Base-by-base conservation (phyloP, 2,329 filamentous ascomycete species). In the Sporothrix globosa region DNA sequence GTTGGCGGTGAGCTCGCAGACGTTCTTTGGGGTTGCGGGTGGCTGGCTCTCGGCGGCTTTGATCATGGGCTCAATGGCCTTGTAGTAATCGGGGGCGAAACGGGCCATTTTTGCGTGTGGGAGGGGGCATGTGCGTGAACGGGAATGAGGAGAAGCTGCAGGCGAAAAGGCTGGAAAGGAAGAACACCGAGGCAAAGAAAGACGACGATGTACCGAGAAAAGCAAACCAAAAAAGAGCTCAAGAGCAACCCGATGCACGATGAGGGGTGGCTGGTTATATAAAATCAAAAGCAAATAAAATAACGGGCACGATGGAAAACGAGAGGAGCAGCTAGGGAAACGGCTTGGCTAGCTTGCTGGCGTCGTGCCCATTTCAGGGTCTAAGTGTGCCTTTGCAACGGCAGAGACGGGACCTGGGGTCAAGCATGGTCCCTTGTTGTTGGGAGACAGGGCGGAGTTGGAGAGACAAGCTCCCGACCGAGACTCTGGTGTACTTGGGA, bases 31-130 rank as follows among this genome's bases (percentile, higher is more conserved):
- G 14, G 69, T 30, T 13, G 61, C 30, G 14, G 54, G 66, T 9
- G 66, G 66, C 56, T 63, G 44, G 39, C n/a, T n/a, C 10, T 27
- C 65, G 27, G 27, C 24, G 30, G 68, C 69, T 50, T 71, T 68
- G 58, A 73, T 13, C 50, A 70, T 4, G 19, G 72, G 68, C 70
- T 48, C 69, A 9, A 73, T 48, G 58, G 71, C 67, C 53, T 66
- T 30, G 24, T 52, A 50, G 63, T 73, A 74, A 39, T 75, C 73
- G 67, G 73, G 72, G 41, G 72, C 72, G 41, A 69, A 69, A 3
- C 69, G 70, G 19, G 65, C 34, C 48, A 67, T 68, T 54, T 21
- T 34, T 30, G 24, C 17, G 19, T 46, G 63, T 7, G 65, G 9
- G 30, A 34, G n/a, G n/a, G 50, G 24, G 30, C 5, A n/a, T 27